Evolutionary conservation across 805 yeast genomes (phyloP).

Genomic region (Ogataea nakhonphanomensis): DNA sequence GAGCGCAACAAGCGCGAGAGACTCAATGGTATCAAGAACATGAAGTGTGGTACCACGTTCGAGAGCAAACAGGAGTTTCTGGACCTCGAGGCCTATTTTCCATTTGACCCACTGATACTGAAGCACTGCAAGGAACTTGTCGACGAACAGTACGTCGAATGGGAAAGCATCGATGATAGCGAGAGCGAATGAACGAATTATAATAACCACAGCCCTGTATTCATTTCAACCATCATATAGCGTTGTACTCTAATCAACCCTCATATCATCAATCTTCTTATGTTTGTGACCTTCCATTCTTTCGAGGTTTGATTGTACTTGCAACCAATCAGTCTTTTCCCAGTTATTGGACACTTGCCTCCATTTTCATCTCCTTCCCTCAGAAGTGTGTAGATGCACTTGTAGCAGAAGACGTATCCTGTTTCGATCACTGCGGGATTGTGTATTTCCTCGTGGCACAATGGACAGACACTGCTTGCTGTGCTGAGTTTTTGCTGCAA

Average conservation of each 20-base stretch:
- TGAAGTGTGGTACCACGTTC: constrained; percentile 16
- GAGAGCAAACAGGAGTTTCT: constrained; percentile 70
- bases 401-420: constrained; percentile 85
- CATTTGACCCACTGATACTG: constrained; percentile 87
- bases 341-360: constrained; percentile 83
- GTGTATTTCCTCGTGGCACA: constrained; percentile 60
- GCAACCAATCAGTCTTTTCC: constrained; percentile 69
- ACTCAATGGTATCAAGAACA: constrained; percentile 40
- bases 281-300: constrained; percentile 71
- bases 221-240: too few species aligned
- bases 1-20: constrained; percentile 82
- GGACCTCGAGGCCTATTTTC: constrained; percentile 92
- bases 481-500: constrained; percentile 22
- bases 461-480: constrained; percentile 50
- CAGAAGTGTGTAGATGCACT: constrained; percentile 71
- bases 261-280: constrained; percentile 68
- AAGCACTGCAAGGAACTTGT: constrained; percentile 56
- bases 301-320: constrained; percentile 52
- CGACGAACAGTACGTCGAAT: constrained; percentile 63
- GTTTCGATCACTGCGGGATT: constrained; percentile 90
- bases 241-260: neutral
- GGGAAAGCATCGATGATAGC: constrained; percentile 70
- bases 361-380: constrained; percentile 48
- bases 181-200: constrained; percentile 22
- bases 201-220: neutral